Percentiles rank a stretch among this genome's conserved stretches.
Evolutionary conservation across 441 rosid genomes (phyloP).

Genomic region (Populus hybrid): DNA sequence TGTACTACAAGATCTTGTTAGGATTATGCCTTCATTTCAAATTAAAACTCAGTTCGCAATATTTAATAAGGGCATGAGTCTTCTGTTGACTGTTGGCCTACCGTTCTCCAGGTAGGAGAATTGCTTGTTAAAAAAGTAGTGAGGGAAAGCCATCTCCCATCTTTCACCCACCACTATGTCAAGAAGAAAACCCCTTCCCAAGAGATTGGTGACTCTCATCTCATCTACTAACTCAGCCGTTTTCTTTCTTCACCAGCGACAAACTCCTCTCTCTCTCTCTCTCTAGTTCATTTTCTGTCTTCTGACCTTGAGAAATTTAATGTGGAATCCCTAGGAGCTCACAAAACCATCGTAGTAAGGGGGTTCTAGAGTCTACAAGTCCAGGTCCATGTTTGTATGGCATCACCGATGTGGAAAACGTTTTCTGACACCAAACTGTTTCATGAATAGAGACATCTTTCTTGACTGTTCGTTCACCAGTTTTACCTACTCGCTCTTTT

Average conservation of each 20-base stretch:
- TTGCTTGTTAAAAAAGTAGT: constrained; percentile 27
- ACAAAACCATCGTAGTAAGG: neutral
- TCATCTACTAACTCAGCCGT: constrained; percentile 25
- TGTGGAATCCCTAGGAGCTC: neutral
- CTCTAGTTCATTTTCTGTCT: neutral
- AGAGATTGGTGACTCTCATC: constrained; percentile 24
- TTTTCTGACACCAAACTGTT: neutral
- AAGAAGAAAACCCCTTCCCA: neutral
- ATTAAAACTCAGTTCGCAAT: neutral
- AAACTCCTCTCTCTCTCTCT: neutral
- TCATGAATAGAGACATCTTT: neutral
- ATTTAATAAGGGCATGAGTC: neutral
- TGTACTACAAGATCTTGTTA: neutral
- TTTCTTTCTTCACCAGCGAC: constrained; percentile 30
- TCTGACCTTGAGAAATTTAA: neutral
- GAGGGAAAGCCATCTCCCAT: constrained; percentile 34
- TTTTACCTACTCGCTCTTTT: constrained; percentile 27
- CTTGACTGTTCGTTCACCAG: constrained; percentile 35
- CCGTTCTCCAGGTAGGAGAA: constrained; percentile 39
- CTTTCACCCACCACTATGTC: constrained; percentile 32
- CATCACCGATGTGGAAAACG: neutral
- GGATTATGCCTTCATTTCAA: neutral
- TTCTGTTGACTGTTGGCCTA: constrained; percentile 50
- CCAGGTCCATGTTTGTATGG: constrained; percentile 5
- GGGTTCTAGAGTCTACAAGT: neutral